Base-by-base conservation (phyloP, 306 rosid species). In the Sphenostylis stenocarpa region DNA sequence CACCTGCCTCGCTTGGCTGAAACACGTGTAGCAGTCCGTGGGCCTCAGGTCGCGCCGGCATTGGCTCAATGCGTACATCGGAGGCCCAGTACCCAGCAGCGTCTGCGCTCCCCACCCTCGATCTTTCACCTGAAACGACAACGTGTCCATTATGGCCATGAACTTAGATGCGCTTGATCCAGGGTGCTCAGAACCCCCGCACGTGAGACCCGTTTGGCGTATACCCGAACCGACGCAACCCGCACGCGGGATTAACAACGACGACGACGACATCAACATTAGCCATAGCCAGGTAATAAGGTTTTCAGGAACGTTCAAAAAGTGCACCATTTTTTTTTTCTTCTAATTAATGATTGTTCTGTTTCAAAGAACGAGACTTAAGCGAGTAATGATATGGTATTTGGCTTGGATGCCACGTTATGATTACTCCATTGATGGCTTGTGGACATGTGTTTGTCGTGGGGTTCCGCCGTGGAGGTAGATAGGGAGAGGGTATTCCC, bases 31-130 rank as follows among this genome's bases (percentile, higher is more conserved):
- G 77, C 93, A 89, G 0, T 85, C 82, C 0, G 17, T 7, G 4
- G 51, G 52, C 11, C 70, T 51, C 16, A 87, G 82, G 69, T 87
- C 89, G 11, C 14, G 60, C 34, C 44, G 72, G 67, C 90, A 91
- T 38, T 89, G 80, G 2, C 72, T 88, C 17, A 84, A 84, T 19
- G 87, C 88, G 47, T 52, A 80, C 38, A 87, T 31, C 0, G 81
- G 67, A 36, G 72, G 68, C 24, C 83, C 43, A 2, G 36, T 9
- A 2, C 63, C 58, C 0, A 41, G 5, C 9, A 69, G 7, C 1
- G 56, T 19, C 34, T 53, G 69, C 5, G 80, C 72, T 28, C 79
- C 90, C 83, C 87, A 87, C 0, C 76, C 73, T 0, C 15, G 33
- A 0, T 55, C 73, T 14, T 74, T 49, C 7, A 91, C 65, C 26